Conservation (phyloP, 306 rosid species). For the Mucuna pruriens region DNA sequence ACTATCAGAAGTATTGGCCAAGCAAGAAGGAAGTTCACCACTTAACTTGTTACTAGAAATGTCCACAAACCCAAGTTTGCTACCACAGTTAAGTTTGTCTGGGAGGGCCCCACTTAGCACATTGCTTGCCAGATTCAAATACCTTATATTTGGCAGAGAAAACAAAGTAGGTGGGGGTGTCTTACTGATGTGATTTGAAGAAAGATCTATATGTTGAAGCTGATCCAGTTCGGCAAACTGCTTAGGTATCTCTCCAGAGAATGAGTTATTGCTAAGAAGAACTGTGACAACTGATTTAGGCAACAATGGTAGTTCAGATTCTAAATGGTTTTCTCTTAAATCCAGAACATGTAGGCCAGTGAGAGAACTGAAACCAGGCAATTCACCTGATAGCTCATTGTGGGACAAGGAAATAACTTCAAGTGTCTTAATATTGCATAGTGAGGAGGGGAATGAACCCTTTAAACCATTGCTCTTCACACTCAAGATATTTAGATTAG, state of each 20-base stretch:
- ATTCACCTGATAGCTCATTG: conserved; percentile 68
- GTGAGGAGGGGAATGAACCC: conserved; percentile 73
- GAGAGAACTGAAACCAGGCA: conserved; percentile 67
- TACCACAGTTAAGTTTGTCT: conserved; percentile 57
- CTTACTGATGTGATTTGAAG: conserved; percentile 67
- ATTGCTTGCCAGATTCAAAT: conserved; percentile 71
- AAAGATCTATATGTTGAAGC: conserved; percentile 85
- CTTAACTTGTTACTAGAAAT: conserved; percentile 69
- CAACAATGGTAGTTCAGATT: conserved; percentile 70
- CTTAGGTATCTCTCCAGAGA: conserved; percentile 71
- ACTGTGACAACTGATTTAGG: conserved; percentile 61
- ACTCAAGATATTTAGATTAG: conserved; percentile 72
- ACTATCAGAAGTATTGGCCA: conserved; percentile 52
- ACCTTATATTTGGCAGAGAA: conserved; percentile 63
- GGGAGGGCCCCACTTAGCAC: conserved; percentile 61
- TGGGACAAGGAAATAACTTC: conserved; percentile 64
- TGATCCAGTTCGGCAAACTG: conserved; percentile 59
- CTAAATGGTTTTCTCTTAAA: conserved; percentile 68
- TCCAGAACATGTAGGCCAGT: conserved; percentile 61
- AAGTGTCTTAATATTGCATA: conserved; percentile 57
- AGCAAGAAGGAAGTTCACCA: conserved; percentile 79
- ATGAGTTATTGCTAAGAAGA: conserved; percentile 66
- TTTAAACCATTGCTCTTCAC: conserved; percentile 61
- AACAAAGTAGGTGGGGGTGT: conserved; percentile 65
- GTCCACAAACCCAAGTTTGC: conserved; percentile 78